Conservation (phyloP, 1,284 basidiomycete species). For the Schizopora paradoxa region DNA sequence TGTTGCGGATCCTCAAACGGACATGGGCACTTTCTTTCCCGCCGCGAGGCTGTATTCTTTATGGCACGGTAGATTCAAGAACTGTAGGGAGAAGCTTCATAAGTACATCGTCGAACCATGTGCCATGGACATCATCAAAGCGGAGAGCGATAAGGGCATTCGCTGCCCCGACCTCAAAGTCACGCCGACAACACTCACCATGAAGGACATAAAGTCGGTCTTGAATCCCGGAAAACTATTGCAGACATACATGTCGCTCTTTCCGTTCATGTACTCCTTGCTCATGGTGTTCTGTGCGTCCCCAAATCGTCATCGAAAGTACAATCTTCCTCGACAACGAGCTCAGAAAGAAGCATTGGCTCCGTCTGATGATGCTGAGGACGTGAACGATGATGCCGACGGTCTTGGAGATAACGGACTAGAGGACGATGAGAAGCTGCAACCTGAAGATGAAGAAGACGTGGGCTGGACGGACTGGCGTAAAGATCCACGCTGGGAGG, state of each 20-base stretch:
- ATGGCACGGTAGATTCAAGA: constrained; percentile 8
- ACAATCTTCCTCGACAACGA: constrained; percentile 4
- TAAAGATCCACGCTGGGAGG: background rate
- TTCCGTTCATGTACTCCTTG: constrained; percentile 10
- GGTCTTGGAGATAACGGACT: background rate
- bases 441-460: constrained; percentile 19
- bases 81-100: constrained; percentile 3
- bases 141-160: constrained; percentile 10
- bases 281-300: constrained; percentile 8
- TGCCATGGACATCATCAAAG: constrained; percentile 9
- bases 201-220: background rate
- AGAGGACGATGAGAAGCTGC: constrained; percentile 6
- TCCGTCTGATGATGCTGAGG: no score
- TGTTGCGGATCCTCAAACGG: background rate
- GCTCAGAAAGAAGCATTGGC: background rate
- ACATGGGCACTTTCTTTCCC: background rate
- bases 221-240: constrained; percentile 5
- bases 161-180: constrained; percentile 7
- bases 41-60: background rate
- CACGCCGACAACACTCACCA: background rate
- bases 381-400: background rate
- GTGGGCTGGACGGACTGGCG: constrained; percentile 11
- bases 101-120: constrained; percentile 4
- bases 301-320: constrained; percentile 10
- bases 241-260: constrained; percentile 4